Evolutionary conservation across 2,329 filamentous ascomycete genomes (phyloP).

Genomic region (Alternaria sp.): DNA sequence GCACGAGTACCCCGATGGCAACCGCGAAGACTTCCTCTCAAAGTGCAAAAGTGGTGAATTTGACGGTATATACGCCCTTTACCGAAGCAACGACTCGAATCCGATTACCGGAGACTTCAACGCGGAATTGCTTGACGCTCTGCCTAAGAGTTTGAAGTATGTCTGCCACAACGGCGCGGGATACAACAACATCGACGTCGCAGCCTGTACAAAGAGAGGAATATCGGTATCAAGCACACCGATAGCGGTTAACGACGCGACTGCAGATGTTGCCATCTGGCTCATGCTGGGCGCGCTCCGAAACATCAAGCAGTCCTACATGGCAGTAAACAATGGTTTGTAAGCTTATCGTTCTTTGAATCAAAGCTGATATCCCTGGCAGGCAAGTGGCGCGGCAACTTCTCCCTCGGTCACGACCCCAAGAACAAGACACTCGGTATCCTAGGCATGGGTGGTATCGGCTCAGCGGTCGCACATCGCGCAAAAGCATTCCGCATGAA

Average conservation of each 20-base stretch:
- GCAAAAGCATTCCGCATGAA: conserved; percentile 65
- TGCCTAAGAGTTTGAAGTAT: conserved; percentile 55
- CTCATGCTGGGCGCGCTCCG: conserved; percentile 62
- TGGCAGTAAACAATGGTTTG: conserved; percentile 55
- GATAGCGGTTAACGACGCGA: conserved; percentile 61
- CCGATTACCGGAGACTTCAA: conserved; percentile 59
- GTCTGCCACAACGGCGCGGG: conserved; percentile 63
- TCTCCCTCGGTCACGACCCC: conserved; percentile 61
- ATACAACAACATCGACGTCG: conserved; percentile 68
- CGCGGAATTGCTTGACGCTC: conserved; percentile 52
- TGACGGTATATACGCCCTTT: conserved; percentile 64
- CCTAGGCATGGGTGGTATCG: conserved; percentile 68
- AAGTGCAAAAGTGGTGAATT: conserved; percentile 64
- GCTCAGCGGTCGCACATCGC: conserved; percentile 58
- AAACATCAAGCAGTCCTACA: conserved; percentile 57
- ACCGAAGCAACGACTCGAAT: conserved; percentile 66
- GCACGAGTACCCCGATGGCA: conserved; percentile 63
- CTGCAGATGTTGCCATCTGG: conserved; percentile 60
- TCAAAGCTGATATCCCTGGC: conserved; percentile 13
- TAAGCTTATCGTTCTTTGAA: conserved; percentile 7
- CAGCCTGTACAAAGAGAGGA: conserved; percentile 58
- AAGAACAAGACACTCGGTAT: conserved; percentile 64
- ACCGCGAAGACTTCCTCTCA: conserved; percentile 63
- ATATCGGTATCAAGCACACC: conserved; percentile 58
- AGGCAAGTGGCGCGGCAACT: conserved; percentile 57